Evolutionary conservation across 2,329 filamentous ascomycete species (phyloP).

Genomic region (Trichocomaceae sp.): DNA sequence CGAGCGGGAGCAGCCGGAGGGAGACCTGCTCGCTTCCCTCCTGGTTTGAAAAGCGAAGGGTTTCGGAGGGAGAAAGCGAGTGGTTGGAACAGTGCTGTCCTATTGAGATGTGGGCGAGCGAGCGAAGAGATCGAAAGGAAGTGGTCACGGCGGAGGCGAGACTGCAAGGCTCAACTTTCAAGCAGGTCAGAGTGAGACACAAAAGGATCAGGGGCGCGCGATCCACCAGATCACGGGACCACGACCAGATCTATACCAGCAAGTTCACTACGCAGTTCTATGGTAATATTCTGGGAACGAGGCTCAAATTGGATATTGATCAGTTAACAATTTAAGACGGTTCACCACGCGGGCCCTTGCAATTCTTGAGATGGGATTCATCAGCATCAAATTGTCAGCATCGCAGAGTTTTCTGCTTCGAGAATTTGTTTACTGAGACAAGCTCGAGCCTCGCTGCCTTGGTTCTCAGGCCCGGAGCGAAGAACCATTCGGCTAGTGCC

Average conservation of each 20-base stretch:
- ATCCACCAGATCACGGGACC: neutral
- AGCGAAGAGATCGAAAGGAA: neutral
- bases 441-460: neutral
- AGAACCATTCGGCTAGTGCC: conserved; percentile 3
- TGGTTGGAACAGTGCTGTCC: neutral
- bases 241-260: neutral
- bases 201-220: neutral
- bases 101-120: conserved; percentile 5
- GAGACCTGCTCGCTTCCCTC: neutral
- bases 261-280: neutral
- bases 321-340: no score
- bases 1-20: neutral
- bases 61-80: conserved; percentile 8
- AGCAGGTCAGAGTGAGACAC: neutral
- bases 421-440: neutral
- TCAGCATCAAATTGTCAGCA: no score
- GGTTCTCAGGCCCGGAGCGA: neutral
- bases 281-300: neutral
- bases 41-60: neutral
- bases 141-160: neutral
- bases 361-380: no score
- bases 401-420: neutral
- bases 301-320: no score
- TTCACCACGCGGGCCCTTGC: no score
- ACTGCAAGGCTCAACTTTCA: neutral